Evolutionary conservation across 202 grass and related monocot species (phyloP), one percentile per base, ranked within the genome.

Genomic region (Carex arenaria): DNA sequence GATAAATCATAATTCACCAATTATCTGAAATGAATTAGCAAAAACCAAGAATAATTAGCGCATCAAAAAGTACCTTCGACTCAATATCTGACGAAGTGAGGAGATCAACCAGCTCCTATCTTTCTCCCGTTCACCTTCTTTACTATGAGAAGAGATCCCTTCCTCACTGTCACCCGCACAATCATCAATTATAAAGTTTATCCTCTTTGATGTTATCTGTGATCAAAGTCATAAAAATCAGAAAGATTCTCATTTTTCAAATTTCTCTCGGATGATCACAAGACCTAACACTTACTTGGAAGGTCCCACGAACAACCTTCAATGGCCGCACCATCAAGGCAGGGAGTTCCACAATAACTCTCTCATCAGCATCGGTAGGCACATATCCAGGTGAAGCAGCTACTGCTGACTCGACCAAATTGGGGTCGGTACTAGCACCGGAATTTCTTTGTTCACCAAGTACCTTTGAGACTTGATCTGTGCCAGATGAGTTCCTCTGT

Each of bases 31-130:
- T 17, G 28, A 87, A 80, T 67, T 79, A 86, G 76, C 79, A 83
- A 86, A n/a, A 84, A 67, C 67, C 53, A 67, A 66, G 90, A 42
- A 64, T 71, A 67, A 52, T 87, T 64, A 68, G 28, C 36, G 82
- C 71, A 87, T 55, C 66, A 65, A 81, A 22, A 56, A 84, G 84
- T 91, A 98, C 96, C 96, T 86, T 87, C 96, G 88, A 79, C 88
- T 98, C 78, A 95, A 95, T 93, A 98, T 98, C 90, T 98, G 96
- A 86, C 90, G 89, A 85, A 98, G 91, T 23, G 96, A 98, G 78
- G 96, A 93, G 83, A 95, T 85, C 88, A 93, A 98, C 96, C 96
- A 98, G 85, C 91, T 98, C 79, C 93, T 84, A 86, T 93, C 96
- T 90, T 95, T 98, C 61, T 98, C 93, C 79, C 80, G 85, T 78